Evolutionary conservation across 805 yeast species (phyloP), one percentile per base, ranked within the genome.

Genomic region (Candida namnaoensis): DNA sequence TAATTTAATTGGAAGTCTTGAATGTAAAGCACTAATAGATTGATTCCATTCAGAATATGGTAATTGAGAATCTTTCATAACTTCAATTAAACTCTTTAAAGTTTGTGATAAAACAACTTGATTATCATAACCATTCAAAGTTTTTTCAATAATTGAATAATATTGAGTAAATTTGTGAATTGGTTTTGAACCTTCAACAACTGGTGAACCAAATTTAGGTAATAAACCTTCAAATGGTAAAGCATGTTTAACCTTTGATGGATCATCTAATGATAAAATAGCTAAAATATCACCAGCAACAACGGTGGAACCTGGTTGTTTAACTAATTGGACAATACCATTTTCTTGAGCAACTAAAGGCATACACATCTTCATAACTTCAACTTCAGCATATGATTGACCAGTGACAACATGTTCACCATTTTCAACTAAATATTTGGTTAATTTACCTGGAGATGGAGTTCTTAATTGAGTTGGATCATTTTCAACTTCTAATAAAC

Each of bases 311-410:
- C 99, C 99, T 9, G 99, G 98, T 69, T 93, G 99, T 65, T 93
- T 91, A 60, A 93, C 79, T 36, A 88, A 69, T 68, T 91, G 97
- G 41, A 90, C 86, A 44, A 76, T 71, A 74, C 99, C 99, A 56
- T 85, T 83, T 63, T 91, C 99, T 63, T 81, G 87, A 19, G 97
- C 91, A 57, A 90, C 69, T 55, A 93, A 74, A 39, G 99, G 97
- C 97, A 93, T 93, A 66, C 90, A 88, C 99, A 93, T 93, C 67
- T 93, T 93, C 99, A 93, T 93, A 51, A 93, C 99, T 69, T 93
- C 99, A 44, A 93, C 96, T 69, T 93, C 99, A 35, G 99, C 99
- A 58, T 78, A 95, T 37, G 97, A 81, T 67, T 91, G 95, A 46
- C 98, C 98, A 45, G 93, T 80, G 40, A 65, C 66, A 53, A 93